phyloP scores from a whole-genome alignment of 495 filamentous ascomycete genomes.

The Hypoxylon perforatum region DNA sequence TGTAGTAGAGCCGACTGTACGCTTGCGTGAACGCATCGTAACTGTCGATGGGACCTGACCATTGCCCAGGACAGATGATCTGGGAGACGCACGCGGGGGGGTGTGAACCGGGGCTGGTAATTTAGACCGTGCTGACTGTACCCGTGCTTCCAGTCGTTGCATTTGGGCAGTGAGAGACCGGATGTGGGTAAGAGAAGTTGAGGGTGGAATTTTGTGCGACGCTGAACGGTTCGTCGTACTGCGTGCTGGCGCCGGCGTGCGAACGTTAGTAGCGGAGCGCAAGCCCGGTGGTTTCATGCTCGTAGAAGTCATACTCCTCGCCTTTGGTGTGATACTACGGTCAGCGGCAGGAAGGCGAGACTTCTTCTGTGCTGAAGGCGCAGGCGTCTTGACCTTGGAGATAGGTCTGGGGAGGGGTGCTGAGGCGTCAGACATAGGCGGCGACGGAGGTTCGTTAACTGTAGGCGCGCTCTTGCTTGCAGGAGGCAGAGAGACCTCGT shows the following conservation, averaged over 20 bases:
- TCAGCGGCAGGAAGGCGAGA: constrained; percentile 60
- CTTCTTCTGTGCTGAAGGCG: constrained; percentile 51
- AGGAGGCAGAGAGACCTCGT: constrained; percentile 67
- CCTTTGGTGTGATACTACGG: constrained; percentile 62
- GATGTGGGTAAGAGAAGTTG: constrained; percentile 91
- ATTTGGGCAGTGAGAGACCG: constrained; percentile 94
- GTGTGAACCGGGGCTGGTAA: constrained; percentile 82
- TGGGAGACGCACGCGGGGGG: constrained; percentile 83
- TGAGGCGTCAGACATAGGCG: constrained; percentile 79
- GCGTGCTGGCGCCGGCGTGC: constrained; percentile 44
- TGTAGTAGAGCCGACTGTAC: constrained; percentile 73
- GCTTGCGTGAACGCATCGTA: constrained; percentile 78
- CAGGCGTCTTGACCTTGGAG: constrained; percentile 46
- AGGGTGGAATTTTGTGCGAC: constrained; percentile 71
- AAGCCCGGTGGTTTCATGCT: constrained; percentile 47
- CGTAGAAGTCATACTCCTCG: constrained; percentile 47
- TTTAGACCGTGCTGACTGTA: constrained; percentile 93
- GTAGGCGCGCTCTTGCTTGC: constrained; percentile 46
- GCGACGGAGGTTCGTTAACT: constrained; percentile 65
- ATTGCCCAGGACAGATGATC: constrained; percentile 63
- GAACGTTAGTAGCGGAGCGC: constrained; percentile 50
- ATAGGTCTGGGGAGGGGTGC: constrained; percentile 67
- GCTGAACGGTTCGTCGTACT: constrained; percentile 49
- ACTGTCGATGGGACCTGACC: constrained; percentile 76
- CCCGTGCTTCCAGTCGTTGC: constrained; percentile 91